Conservation (phyloP, 306 rosid species). For the Vachellia pachyceras region DNA sequence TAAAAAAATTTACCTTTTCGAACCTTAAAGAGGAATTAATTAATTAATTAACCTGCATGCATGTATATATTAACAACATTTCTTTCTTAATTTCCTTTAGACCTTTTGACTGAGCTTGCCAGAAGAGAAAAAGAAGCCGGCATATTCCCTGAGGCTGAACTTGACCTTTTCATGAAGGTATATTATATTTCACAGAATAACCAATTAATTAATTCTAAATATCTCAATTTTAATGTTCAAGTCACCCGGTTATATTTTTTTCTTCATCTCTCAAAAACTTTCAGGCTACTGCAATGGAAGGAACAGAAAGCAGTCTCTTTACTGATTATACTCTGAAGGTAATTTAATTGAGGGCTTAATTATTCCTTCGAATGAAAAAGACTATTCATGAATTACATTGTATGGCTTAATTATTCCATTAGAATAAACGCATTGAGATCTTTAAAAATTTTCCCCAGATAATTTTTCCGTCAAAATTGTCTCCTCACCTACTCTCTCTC, state of each 20-base stretch:
- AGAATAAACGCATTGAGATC: too few relatives aligned
- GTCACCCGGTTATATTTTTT: not conserved
- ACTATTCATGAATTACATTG: too few relatives aligned
- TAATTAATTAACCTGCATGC: not conserved
- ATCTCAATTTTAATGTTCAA: not conserved
- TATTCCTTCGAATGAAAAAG: not conserved
- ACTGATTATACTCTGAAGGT: slow-evolving; percentile 91
- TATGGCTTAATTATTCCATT: too few relatives aligned
- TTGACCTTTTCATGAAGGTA: slow-evolving; percentile 71
- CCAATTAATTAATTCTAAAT: not conserved
- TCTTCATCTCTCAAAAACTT: not conserved
- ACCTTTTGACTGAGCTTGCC: slow-evolving; percentile 53
- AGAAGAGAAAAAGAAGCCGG: slow-evolving; percentile 60
- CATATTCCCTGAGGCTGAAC: slow-evolving; percentile 60
- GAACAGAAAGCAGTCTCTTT: slow-evolving; percentile 78
- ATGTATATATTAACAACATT: not conserved
- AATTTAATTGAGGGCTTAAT: slow-evolving; percentile 30
- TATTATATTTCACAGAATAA: slow-evolving; percentile 15
- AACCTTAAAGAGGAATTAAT: not conserved
- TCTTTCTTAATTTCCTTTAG: slow-evolving; percentile 23
- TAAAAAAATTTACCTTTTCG: not conserved
- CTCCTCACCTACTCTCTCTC: slow-evolving; percentile 36
- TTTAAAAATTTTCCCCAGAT: slow-evolving; percentile 3
- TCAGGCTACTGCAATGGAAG: slow-evolving; percentile 91
- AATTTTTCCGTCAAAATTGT: slow-evolving; percentile 24